phyloP scores from a whole-genome alignment of 768 basidiomycete genomes.

The Amanita pallidorosea region DNA sequence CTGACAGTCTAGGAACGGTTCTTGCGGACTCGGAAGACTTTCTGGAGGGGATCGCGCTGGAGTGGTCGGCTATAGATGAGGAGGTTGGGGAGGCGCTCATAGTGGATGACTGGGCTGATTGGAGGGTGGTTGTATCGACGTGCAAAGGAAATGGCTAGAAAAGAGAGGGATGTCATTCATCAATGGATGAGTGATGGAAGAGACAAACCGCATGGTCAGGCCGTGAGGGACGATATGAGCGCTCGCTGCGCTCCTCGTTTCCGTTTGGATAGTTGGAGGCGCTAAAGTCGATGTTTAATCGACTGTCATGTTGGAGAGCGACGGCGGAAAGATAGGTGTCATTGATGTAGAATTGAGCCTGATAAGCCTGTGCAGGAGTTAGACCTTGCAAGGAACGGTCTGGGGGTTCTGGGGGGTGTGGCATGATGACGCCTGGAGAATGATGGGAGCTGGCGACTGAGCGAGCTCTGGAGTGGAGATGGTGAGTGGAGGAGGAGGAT shows the following conservation, averaged over 20 bases:
- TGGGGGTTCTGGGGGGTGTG: constrained; percentile 38
- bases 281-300: constrained; percentile 48
- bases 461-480: constrained; percentile 31
- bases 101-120: constrained; percentile 29
- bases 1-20: constrained; percentile 40
- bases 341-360: constrained; percentile 57
- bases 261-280: constrained; percentile 16
- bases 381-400: constrained; percentile 38
- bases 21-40: constrained; percentile 65
- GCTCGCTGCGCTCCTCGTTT: constrained; percentile 41
- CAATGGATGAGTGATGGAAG: constrained; percentile 6
- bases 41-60: constrained; percentile 21
- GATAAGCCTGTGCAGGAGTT: constrained; percentile 74
- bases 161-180: constrained; percentile 1
- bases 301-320: constrained; percentile 45
- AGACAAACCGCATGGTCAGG: constrained; percentile 6
- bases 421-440: constrained; percentile 31
- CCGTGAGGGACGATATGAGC: constrained; percentile 29
- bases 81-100: constrained; percentile 31
- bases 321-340: constrained; percentile 16
- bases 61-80: constrained; percentile 24
- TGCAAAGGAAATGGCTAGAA: constrained; percentile 39
- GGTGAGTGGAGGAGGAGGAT: constrained; percentile 16
- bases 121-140: constrained; percentile 41
- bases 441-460: constrained; percentile 36